Evolutionary conservation across 371 early-diverging fungal genomes (phyloP), one percentile per base, ranked within the genome.

Genomic region (Mortierella sp.): DNA sequence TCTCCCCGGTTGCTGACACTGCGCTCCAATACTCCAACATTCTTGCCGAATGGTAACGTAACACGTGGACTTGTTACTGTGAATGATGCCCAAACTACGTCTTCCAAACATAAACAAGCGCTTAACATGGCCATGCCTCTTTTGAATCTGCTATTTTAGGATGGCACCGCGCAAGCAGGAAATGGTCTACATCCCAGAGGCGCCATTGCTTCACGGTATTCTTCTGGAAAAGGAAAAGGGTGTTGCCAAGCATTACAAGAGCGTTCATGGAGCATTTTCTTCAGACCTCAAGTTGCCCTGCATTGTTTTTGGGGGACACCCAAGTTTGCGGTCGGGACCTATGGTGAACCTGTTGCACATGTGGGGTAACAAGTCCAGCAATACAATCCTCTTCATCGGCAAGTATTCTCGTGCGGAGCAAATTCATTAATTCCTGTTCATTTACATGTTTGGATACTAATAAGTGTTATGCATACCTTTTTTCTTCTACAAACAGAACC

Each of bases 11-110:
- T 13, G 96, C 96, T 1, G 93, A 95, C 48, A 90, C 90, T 43
- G 94, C 96, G 14, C 86, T 96, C 16, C 93, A 96, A 81, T 95
- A 95, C 79, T 95, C 96, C 16, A 96, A 95, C 82, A 96, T 97
- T 78, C 91, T 95, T 78, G 96, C 95, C 46, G 97, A 97, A 91
- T 97, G 97, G 97, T 93, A 89, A 71, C 73, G 53, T 61, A 59
- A 31, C 75, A 44, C 1, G 9, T 57, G 28, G 11, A 57, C 13
- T 26, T 5, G n/a, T 3, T 28, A 89, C 72, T 74, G 48, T 54
- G 43, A 40, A 40, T 40, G 43, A 40, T 40, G 2, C 43, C 2
- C 67, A n/a, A 74, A 34, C 53, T 28, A 6, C 21, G n/a, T n/a
- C n/a, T n/a, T n/a, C n/a, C n/a, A 28, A 24, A 40, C 43, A 40